A percentile compares a stretch with the other conserved stretches of the same genome.
These are phyloP conservation scores for Naganishia friedmannii DNA, from an alignment of 768 basidiomycete species.

Conservation along the genomic window DNA sequence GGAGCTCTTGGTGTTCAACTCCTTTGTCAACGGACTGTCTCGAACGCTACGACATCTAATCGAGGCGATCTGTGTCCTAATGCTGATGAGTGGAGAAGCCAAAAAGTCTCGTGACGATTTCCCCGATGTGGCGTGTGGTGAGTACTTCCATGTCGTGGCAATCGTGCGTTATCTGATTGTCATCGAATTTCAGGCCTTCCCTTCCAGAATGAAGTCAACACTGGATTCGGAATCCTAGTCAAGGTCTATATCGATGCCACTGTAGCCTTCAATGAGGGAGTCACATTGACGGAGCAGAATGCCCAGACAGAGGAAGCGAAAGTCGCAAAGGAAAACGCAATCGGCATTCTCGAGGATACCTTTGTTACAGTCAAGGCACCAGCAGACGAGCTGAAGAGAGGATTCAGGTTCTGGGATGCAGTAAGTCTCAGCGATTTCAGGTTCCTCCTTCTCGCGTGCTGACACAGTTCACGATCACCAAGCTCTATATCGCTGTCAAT, in stretches of 20 bases:
- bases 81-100: slow-evolving; percentile 85
- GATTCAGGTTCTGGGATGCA: slow-evolving; percentile 98
- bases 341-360: slow-evolving; percentile 88
- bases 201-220: slow-evolving; percentile 94
- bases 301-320: slow-evolving; percentile 73
- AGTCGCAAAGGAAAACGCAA: slow-evolving; percentile 78
- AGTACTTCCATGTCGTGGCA: background rate
- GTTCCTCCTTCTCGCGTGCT: background rate
- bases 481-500: slow-evolving; percentile 17
- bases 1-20: slow-evolving; percentile 96
- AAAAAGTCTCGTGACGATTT: slow-evolving; percentile 82
- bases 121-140: slow-evolving; percentile 81
- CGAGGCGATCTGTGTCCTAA: slow-evolving; percentile 87
- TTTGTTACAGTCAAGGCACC: slow-evolving; percentile 84
- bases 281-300: slow-evolving; percentile 64
- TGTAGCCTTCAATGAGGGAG: slow-evolving; percentile 77
- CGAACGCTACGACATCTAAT: slow-evolving; percentile 83
- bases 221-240: slow-evolving; percentile 93
- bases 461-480: background rate
- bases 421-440: slow-evolving; percentile 60
- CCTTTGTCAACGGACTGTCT: slow-evolving; percentile 86
- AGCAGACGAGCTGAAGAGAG: slow-evolving; percentile 83
- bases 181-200: slow-evolving; percentile 58
- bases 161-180: background rate
- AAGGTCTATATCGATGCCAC: slow-evolving; percentile 95